phyloP scores from a whole-genome alignment of 805 yeast species.

The Cyberlindnera americana region DNA sequence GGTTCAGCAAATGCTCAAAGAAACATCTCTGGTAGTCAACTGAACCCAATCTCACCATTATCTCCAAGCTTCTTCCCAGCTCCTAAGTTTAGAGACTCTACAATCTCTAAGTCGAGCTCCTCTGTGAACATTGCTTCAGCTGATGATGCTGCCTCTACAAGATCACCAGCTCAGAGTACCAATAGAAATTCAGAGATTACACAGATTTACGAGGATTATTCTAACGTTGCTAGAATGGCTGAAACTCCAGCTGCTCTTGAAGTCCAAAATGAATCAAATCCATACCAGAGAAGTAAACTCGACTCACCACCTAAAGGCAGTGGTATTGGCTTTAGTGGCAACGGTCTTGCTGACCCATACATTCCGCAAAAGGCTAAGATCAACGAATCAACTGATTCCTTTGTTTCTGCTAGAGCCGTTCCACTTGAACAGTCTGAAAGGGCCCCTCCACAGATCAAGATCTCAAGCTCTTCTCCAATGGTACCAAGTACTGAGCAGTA shows the following conservation, averaged over 20 bases:
- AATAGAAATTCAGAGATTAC: slow-evolving; percentile 30
- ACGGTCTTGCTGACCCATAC: slow-evolving; percentile 16
- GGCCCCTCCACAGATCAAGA: neutral
- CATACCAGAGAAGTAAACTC: slow-evolving; percentile 7
- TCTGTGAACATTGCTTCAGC: slow-evolving; percentile 17
- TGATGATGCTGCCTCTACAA: slow-evolving; percentile 14
- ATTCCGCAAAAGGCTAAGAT: slow-evolving; percentile 5
- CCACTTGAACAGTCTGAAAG: neutral
- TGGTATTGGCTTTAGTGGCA: slow-evolving; percentile 14
- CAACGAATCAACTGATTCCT: slow-evolving; percentile 5
- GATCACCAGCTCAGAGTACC: no score
- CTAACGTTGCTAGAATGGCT: slow-evolving; percentile 23
- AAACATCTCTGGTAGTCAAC: slow-evolving; percentile 14
- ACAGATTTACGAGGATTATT: slow-evolving; percentile 32
- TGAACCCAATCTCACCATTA: slow-evolving; percentile 31
- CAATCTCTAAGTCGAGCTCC: slow-evolving; percentile 21
- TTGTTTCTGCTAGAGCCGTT: neutral
- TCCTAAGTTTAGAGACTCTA: slow-evolving; percentile 28
- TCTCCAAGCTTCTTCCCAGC: slow-evolving; percentile 37
- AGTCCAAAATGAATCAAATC: neutral
- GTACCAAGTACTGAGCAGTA: slow-evolving; percentile 14
- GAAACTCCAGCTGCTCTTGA: neutral
- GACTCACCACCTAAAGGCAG: slow-evolving; percentile 13
- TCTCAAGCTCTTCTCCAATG: neutral
- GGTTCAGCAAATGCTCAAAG: slow-evolving; percentile 2